Percentiles rank a stretch among this genome's conserved stretches.
These are phyloP conservation scores for Mycena vitilis DNA, from an alignment of 768 basidiomycete genomes.

Conservation along the genomic window DNA sequence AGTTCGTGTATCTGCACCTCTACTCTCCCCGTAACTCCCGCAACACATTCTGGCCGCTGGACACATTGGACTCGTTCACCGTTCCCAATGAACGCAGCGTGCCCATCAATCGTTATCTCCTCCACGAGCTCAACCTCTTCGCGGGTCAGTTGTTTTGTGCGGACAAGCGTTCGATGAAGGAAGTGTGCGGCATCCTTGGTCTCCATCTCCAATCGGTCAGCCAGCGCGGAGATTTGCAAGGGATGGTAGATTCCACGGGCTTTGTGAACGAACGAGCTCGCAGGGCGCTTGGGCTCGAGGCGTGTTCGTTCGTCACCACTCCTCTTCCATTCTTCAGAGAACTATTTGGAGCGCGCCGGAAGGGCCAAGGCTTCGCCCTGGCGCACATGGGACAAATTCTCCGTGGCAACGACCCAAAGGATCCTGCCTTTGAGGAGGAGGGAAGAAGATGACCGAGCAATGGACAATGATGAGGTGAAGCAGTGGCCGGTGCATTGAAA, in stretches of 20 bases:
- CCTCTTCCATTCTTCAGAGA: conserved; percentile 25
- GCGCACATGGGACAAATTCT: conserved; percentile 26
- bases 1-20: conserved; percentile 9
- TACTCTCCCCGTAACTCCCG: conserved; percentile 21
- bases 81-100: conserved; percentile 5
- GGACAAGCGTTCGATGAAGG: conserved; percentile 11
- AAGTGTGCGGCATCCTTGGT: conserved; percentile 20
- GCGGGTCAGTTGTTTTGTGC: conserved; percentile 27
- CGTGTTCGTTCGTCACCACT: conserved; percentile 8
- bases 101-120: not conserved
- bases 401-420: conserved; percentile 24
- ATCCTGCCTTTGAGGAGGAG: conserved; percentile 14
- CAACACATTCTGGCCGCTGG: conserved; percentile 11
- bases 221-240: conserved; percentile 3
- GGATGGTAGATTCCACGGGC: conserved; percentile 8
- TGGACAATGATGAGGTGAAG: too few species aligned
- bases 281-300: not conserved
- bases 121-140: conserved; percentile 27
- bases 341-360: conserved; percentile 11
- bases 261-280: conserved; percentile 7
- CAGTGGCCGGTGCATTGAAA: too few species aligned
- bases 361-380: conserved; percentile 22
- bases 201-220: conserved; percentile 19
- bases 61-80: conserved; percentile 20
- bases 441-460: too few species aligned